Conservation (phyloP, 495 filamentous ascomycete genomes). For the Cercophora samala region DNA sequence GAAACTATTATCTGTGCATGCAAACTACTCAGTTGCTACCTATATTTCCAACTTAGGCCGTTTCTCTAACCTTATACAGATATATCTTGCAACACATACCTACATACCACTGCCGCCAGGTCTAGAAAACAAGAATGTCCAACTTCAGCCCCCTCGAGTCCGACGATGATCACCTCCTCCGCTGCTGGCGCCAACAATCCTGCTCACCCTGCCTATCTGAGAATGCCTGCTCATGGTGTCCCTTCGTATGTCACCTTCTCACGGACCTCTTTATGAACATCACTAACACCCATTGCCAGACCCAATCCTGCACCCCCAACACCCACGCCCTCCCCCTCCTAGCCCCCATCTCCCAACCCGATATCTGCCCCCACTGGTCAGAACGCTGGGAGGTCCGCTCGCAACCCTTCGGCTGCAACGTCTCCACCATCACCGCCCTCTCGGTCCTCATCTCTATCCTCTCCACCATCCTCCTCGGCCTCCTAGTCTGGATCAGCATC, state of each 20-base stretch:
- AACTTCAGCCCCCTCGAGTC: background rate
- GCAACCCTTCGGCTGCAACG: slow-evolving; percentile 45
- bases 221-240: slow-evolving; percentile 50
- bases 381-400: slow-evolving; percentile 54
- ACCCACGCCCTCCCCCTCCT: slow-evolving; percentile 38
- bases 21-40: background rate
- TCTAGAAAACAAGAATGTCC: slow-evolving; percentile 1
- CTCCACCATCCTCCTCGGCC: slow-evolving; percentile 36
- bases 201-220: slow-evolving; percentile 42
- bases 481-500: slow-evolving; percentile 27
- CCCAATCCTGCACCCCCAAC: slow-evolving; percentile 50
- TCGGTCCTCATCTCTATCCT: slow-evolving; percentile 39
- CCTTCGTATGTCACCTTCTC: slow-evolving; percentile 37
- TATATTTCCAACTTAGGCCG: background rate
- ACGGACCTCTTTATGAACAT: background rate
- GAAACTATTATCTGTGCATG: background rate
- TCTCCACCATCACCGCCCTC: slow-evolving; percentile 51
- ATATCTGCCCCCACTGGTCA: slow-evolving; percentile 47
- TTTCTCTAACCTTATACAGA: background rate
- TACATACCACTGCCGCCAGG: background rate
- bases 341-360: slow-evolving; percentile 42
- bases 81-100: background rate
- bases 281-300: slow-evolving; percentile 30
- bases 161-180: slow-evolving; percentile 32
- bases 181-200: slow-evolving; percentile 48